Evolutionary conservation across 2,329 filamentous ascomycete genomes (phyloP).

Genomic region (Ophiocordyceps robertsii): DNA sequence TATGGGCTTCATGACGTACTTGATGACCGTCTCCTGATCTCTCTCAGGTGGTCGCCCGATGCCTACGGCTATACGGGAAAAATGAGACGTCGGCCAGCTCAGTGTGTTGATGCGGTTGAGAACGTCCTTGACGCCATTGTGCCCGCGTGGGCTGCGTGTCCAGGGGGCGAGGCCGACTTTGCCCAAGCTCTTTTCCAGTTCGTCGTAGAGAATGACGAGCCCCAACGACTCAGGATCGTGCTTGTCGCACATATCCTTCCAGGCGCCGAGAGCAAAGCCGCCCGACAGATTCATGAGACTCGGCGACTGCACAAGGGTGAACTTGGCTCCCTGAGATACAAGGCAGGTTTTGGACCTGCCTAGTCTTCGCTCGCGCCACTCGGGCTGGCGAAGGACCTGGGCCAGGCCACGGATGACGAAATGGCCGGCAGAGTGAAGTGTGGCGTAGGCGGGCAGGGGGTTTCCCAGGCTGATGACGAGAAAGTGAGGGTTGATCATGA

Average conservation of each 20-base stretch:
- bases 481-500: conserved; percentile 36
- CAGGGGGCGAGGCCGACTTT: conserved; percentile 52
- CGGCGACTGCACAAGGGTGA: conserved; percentile 61
- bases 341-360: conserved; percentile 36
- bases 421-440: conserved; percentile 81
- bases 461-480: conserved; percentile 85
- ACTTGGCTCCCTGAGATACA: conserved; percentile 34
- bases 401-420: conserved; percentile 53
- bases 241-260: conserved; percentile 38
- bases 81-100: conserved; percentile 26
- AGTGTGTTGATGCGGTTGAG: conserved; percentile 31
- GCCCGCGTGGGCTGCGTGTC: conserved; percentile 50
- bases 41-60: conserved; percentile 71
- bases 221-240: conserved; percentile 21
- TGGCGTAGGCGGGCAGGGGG: conserved; percentile 58
- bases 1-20: conserved; percentile 67
- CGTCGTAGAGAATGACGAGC: conserved; percentile 77
- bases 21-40: conserved; percentile 52
- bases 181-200: conserved; percentile 63
- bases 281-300: conserved; percentile 80
- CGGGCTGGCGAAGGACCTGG: conserved; percentile 27
- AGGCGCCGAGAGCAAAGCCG: conserved; percentile 51
- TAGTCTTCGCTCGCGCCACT: conserved; percentile 31
- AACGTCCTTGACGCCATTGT: conserved; percentile 63
- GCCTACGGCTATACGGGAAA: conserved; percentile 60